Conservation (phyloP, 192 early-diverging fungal species). For the Phycomyces nitens region DNA sequence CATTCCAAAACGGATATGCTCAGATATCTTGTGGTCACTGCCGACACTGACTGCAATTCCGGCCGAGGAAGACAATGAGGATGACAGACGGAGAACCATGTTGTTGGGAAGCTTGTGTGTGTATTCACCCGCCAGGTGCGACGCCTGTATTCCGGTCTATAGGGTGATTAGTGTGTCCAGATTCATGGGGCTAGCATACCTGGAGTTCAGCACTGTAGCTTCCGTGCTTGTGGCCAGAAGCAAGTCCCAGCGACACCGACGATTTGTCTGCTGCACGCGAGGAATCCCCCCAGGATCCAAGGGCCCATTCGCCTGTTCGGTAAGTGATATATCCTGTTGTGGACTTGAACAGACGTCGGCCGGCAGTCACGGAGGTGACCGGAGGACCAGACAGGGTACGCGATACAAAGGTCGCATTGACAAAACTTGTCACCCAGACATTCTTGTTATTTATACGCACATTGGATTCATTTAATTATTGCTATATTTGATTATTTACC, state of each 20-base stretch:
- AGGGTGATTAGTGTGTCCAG: not conserved
- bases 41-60: constrained; percentile 50
- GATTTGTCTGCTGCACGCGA: constrained; percentile 35
- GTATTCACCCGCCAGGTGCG: constrained; percentile 49
- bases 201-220: constrained; percentile 49
- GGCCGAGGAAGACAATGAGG: constrained; percentile 44
- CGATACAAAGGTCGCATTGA: constrained; percentile 55
- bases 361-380: constrained; percentile 54
- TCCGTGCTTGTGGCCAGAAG: constrained; percentile 39
- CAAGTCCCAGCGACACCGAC: constrained; percentile 49
- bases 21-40: constrained; percentile 52
- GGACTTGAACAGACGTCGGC: constrained; percentile 56
- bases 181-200: constrained; percentile 13
- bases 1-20: constrained; percentile 54
- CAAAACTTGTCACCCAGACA: constrained; percentile 47
- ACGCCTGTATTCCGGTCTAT: constrained; percentile 52
- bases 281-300: constrained; percentile 61
- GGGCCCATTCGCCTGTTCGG: constrained; percentile 69
- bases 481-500: constrained; percentile 1
- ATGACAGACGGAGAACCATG: constrained; percentile 41
- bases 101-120: constrained; percentile 42
- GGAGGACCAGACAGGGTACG: constrained; percentile 64
- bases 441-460: not conserved
- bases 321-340: constrained; percentile 75
- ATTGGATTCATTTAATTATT: not conserved